Conservation (phyloP, 2,329 filamentous ascomycete genomes). For the Hypoxylon sp. region DNA sequence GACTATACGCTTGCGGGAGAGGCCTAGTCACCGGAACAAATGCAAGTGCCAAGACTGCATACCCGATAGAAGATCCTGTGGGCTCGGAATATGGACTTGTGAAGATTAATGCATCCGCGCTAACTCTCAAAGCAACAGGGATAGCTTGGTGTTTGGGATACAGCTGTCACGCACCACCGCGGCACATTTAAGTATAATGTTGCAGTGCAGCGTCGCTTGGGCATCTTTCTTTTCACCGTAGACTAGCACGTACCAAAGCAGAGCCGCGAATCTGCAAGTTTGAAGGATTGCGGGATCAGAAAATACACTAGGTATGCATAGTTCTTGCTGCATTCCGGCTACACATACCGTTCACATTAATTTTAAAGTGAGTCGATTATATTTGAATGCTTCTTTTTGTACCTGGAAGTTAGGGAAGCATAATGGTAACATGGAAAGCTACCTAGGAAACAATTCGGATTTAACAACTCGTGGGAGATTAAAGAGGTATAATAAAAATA, state of each 20-base stretch:
- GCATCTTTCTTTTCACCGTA: slow-evolving; percentile 15
- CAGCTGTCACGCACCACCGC: slow-evolving; percentile 24
- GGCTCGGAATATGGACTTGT: slow-evolving; percentile 11
- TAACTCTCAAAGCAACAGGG: not conserved
- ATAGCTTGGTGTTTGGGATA: slow-evolving; percentile 13
- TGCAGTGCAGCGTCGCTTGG: slow-evolving; percentile 36
- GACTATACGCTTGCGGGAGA: slow-evolving; percentile 10
- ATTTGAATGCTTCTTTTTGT: not conserved
- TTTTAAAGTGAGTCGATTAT: not conserved
- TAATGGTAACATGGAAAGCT: not conserved
- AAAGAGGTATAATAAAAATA: not conserved
- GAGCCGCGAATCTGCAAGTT: slow-evolving; percentile 32
- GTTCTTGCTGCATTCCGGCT: slow-evolving; percentile 20
- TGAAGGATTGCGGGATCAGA: slow-evolving; percentile 44
- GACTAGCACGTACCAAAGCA: slow-evolving; percentile 23
- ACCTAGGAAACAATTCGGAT: slow-evolving; percentile 4
- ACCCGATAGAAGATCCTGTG: slow-evolving; percentile 15
- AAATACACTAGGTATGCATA: slow-evolving; percentile 9
- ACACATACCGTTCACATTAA: slow-evolving; percentile 10
- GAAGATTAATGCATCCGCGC: not conserved
- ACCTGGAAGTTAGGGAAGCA: slow-evolving; percentile 1
- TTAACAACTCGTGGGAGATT: slow-evolving; percentile 4
- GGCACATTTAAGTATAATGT: slow-evolving; percentile 28
- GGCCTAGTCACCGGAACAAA: slow-evolving; percentile 17
- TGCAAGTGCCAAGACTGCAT: slow-evolving; percentile 34